Evolutionary conservation across 2,329 filamentous ascomycete genomes (phyloP), one percentile per base, ranked within the genome.

Genomic region (Mollisiaceae sp.): DNA sequence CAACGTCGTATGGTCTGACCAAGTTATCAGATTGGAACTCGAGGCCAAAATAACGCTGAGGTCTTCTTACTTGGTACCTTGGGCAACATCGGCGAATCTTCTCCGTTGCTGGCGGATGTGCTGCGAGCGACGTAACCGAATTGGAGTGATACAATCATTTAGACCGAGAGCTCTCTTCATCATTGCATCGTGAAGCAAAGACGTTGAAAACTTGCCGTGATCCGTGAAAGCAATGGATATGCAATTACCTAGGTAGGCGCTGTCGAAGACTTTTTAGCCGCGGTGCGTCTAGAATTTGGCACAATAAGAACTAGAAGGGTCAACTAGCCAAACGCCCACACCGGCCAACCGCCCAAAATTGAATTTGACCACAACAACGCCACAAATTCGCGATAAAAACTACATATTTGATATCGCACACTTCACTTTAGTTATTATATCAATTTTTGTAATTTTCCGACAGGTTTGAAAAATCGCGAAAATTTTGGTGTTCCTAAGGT

Each of bases 1-100:
- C 85, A 59, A 99, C 95, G 85, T 99, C 94, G 76, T 91, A 96
- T 6, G 70, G 70, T 36, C 75, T 76, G 8, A 14, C 38, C 15
- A 18, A 18, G 18, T 22, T 39, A 24, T 47, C 35, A 27, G 20
- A n/a, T 47, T 32, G n/a, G 22, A 4, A 39, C n/a, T 39, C 52
- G 38, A 50, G 12, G n/a, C 35, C 45, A 27, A 52, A 35, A 15
- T 38, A 52, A 32, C 32, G 39, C 4, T 36, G 8, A 43, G 24
- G 27, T 35, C 6, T 60, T 27, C 38, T 47, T 71, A 72, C 72
- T 67, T 69, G 38, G 63, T 58, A 27, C 65, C 65, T 38, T 64
- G 60, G 20, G 62, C 43, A 39, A 71, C 69, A 55, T 69, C 65
- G 11, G 72, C 72, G 65, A 74, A 71, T 45, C 15, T 38, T 59